phyloP scores from a whole-genome alignment of 805 yeast genomes.

The Teunomyces atbi region DNA sequence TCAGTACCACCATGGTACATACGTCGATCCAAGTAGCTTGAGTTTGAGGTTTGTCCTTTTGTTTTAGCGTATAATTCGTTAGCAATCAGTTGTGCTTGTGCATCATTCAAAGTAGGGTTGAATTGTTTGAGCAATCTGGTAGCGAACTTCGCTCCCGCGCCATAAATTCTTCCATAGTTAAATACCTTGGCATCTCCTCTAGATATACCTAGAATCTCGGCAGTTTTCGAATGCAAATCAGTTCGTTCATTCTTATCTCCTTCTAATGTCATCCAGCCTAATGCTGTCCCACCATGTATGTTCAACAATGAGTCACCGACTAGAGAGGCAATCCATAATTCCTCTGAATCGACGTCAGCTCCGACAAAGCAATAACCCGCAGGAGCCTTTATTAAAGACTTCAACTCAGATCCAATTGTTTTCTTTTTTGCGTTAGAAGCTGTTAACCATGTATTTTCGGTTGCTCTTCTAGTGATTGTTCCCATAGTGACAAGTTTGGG shows the following conservation, averaged over 20 bases:
- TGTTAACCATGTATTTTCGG: slow-evolving; percentile 96
- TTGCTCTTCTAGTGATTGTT: slow-evolving; percentile 93
- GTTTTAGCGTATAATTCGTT: slow-evolving; percentile 71
- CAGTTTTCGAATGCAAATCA: slow-evolving; percentile 93
- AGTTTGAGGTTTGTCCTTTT: slow-evolving; percentile 55
- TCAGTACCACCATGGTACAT: slow-evolving; percentile 90
- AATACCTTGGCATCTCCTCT: slow-evolving; percentile 92
- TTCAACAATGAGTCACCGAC: slow-evolving; percentile 89
- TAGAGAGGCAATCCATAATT: slow-evolving; percentile 94
- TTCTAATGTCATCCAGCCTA: slow-evolving; percentile 99
- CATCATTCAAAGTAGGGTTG: slow-evolving; percentile 66
- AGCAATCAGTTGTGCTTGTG: slow-evolving; percentile 66
- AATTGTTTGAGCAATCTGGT: slow-evolving; percentile 78
- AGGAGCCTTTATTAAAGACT: slow-evolving; percentile 84
- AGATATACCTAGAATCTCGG: slow-evolving; percentile 81
- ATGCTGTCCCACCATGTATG: slow-evolving; percentile 92
- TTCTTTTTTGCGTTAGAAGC: slow-evolving; percentile 89
- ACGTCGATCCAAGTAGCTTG: slow-evolving; percentile 24
- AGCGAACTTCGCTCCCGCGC: slow-evolving; percentile 94
- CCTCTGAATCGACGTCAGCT: slow-evolving; percentile 98
- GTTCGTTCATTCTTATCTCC: slow-evolving; percentile 91
- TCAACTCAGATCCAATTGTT: slow-evolving; percentile 90
- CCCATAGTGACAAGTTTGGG: slow-evolving; percentile 93
- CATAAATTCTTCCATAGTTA: slow-evolving; percentile 96
- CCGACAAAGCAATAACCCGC: slow-evolving; percentile 90